These are phyloP conservation scores for Podila epicladia DNA, from an alignment of 192 early-diverging fungal genomes.

Conservation along the genomic window DNA sequence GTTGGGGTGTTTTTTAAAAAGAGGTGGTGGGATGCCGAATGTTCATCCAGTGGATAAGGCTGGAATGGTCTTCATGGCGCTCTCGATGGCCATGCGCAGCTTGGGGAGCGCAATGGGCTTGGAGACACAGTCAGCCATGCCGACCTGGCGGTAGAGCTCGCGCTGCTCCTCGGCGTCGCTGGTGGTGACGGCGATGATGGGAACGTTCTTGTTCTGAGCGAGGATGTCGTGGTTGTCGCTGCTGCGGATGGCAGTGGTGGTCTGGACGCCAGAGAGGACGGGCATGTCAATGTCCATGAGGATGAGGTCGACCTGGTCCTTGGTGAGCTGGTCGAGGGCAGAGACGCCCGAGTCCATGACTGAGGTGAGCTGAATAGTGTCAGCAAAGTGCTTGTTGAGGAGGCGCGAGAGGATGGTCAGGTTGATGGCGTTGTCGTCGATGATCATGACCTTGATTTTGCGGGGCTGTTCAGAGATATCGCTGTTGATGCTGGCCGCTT, in stretches of 20 bases:
- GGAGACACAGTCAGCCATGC: constrained; percentile 67
- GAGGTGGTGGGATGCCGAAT: background rate
- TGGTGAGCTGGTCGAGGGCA: constrained; percentile 57
- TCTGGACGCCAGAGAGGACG: constrained; percentile 67
- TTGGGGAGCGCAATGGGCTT: constrained; percentile 56
- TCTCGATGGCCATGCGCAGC: constrained; percentile 52
- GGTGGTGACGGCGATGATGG: constrained; percentile 75
- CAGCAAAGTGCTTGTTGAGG: constrained; percentile 62
- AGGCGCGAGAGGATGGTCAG: constrained; percentile 65
- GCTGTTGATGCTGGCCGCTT: constrained; percentile 38
- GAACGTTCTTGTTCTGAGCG: constrained; percentile 59
- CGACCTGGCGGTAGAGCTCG: constrained; percentile 59
- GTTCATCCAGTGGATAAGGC: constrained; percentile 8
- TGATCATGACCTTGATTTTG: constrained; percentile 63
- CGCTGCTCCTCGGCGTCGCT: constrained; percentile 62
- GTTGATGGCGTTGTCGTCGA: constrained; percentile 78
- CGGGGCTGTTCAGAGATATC: constrained; percentile 1
- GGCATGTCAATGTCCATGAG: constrained; percentile 81
- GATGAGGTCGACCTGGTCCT: constrained; percentile 63
- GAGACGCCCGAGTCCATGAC: constrained; percentile 59
- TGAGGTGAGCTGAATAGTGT: constrained; percentile 54
- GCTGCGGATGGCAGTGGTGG: constrained; percentile 63
- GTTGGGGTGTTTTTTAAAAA: too few relatives aligned
- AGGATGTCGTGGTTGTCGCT: constrained; percentile 48
- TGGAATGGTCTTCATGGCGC: constrained; percentile 27